Evolutionary conservation across 768 basidiomycete genomes (phyloP), one percentile per base, ranked within the genome.

Genomic region (Amanita phalloides): DNA sequence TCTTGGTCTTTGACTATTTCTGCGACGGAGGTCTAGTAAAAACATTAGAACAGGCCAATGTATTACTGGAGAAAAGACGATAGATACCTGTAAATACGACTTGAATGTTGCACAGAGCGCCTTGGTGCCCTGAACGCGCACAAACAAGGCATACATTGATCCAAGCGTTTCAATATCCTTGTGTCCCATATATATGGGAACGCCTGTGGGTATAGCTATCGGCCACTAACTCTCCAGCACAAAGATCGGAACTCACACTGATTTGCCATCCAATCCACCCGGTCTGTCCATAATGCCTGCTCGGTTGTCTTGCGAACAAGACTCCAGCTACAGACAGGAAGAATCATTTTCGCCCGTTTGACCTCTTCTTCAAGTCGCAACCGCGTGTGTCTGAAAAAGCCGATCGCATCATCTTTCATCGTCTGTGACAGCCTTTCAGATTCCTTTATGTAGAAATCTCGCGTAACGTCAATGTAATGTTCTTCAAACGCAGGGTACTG

Each of bases 401-500:
- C 65, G 48, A 71, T 68, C 0, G 86, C 75, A 13, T 71, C 57
- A 42, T 69, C 60, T 38, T 73, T 66, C 53, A 72, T 57, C 11
- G 62, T 54, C n/a, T 67, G 61, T 0, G 71, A 63, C 25, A 67
- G 64, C 35, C 58, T 56, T 11, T 62, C 55, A 0, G 81, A 81
- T 60, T 89, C 81, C 0, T 57, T 62, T 0, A 64, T 48, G 58
- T 86, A 90, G 59, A 76, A 86, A 1, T 67, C 61, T 17, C 64
- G 60, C 0, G 84, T 81, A 17, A 69, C 56, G 17, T 71, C 64
- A 39, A 84, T 56, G 57, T 82, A 78, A 53, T 66, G 71, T 6
- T 72, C 67, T 58, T 88, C 82, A 49, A 90, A 82, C 23, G 71
- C 58, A 20, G 72, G 58, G 57, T 86, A 90, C 53, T 79, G 72